Conservation (phyloP, 371 early-diverging fungal genomes). For the Synchytrium microbalum region DNA sequence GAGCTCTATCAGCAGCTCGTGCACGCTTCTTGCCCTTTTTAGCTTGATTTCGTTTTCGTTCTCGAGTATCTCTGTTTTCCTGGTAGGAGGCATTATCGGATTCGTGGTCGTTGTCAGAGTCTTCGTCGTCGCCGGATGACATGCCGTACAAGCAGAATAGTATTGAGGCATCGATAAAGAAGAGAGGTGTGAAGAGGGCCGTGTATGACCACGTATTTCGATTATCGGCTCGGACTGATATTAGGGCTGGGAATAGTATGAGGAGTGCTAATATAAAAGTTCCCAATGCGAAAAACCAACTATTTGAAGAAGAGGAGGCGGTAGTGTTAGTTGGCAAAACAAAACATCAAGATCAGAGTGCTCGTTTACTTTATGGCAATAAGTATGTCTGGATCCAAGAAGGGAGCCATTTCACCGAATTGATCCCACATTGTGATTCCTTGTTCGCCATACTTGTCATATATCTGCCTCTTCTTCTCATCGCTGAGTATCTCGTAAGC, state of each 20-base stretch:
- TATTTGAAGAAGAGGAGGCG: neutral
- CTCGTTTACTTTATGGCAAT: slow-evolving; percentile 47
- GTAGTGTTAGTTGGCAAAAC: neutral
- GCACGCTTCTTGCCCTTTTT: slow-evolving; percentile 14
- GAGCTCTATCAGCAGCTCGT: slow-evolving; percentile 11
- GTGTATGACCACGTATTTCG: slow-evolving; percentile 59
- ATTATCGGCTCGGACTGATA: slow-evolving; percentile 68
- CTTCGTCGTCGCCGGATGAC: slow-evolving; percentile 20
- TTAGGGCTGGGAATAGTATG: slow-evolving; percentile 68
- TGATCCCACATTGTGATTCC: slow-evolving; percentile 75
- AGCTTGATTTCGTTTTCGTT: slow-evolving; percentile 19
- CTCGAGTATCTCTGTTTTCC: slow-evolving; percentile 12
- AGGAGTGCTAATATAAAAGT: slow-evolving; percentile 51
- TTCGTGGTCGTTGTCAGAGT: slow-evolving; percentile 17
- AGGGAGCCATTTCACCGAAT: slow-evolving; percentile 46
- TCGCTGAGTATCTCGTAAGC: slow-evolving; percentile 43
- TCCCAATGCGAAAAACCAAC: slow-evolving; percentile 42
- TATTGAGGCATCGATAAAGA: slow-evolving; percentile 53
- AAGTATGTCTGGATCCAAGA: slow-evolving; percentile 71
- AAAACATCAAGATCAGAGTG: neutral
- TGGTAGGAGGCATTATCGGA: slow-evolving; percentile 7
- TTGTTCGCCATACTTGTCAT: slow-evolving; percentile 61
- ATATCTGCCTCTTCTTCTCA: slow-evolving; percentile 43
- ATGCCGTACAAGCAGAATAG: slow-evolving; percentile 5
- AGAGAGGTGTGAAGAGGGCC: slow-evolving; percentile 73